These are phyloP conservation scores for Akanthomyces lecanii DNA, from an alignment of 2,329 filamentous ascomycete species.

Conservation along the genomic window DNA sequence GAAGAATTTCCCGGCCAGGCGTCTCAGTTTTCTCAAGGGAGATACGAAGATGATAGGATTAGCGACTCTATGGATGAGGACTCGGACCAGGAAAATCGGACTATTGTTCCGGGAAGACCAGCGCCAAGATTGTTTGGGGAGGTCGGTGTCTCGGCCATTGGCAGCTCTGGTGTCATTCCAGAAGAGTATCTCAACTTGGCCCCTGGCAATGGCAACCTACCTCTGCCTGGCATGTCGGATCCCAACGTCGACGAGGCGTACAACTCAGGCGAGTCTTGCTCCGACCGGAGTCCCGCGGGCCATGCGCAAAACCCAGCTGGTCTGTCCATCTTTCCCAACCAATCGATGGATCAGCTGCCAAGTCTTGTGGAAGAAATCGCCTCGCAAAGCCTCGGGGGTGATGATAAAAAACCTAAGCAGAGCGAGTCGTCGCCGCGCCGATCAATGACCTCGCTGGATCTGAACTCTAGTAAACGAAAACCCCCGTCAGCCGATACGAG, in stretches of 20 bases:
- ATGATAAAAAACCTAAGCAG: constrained; percentile 29
- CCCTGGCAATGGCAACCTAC: constrained; percentile 36
- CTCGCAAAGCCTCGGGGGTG: constrained; percentile 53
- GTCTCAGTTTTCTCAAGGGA: constrained; percentile 48
- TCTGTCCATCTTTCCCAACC: constrained; percentile 37
- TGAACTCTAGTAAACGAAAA: constrained; percentile 54
- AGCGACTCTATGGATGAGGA: constrained; percentile 55
- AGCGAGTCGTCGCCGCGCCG: constrained; percentile 21
- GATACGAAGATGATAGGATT: constrained; percentile 35
- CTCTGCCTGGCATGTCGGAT: constrained; percentile 40
- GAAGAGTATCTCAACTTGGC: constrained; percentile 47
- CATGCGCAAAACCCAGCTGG: constrained; percentile 22
- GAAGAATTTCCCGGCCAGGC: constrained; percentile 53
- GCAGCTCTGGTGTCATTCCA: constrained; percentile 49
- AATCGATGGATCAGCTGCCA: constrained; percentile 47
- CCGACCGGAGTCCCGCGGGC: constrained; percentile 26
- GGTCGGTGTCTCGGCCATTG: constrained; percentile 49
- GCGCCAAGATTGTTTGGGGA: constrained; percentile 51
- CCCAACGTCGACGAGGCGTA: constrained; percentile 40
- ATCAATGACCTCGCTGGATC: constrained; percentile 29
- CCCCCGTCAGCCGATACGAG: constrained; percentile 45
- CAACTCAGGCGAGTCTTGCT: constrained; percentile 40
- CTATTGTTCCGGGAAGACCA: constrained; percentile 51
- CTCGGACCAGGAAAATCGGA: constrained; percentile 75
- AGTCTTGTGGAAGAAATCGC: constrained; percentile 49